A percentile compares a stretch with the other conserved stretches of the same genome.
Conservation (phyloP, 2,329 filamentous ascomycete species). For the Stromatinia cepivora region DNA sequence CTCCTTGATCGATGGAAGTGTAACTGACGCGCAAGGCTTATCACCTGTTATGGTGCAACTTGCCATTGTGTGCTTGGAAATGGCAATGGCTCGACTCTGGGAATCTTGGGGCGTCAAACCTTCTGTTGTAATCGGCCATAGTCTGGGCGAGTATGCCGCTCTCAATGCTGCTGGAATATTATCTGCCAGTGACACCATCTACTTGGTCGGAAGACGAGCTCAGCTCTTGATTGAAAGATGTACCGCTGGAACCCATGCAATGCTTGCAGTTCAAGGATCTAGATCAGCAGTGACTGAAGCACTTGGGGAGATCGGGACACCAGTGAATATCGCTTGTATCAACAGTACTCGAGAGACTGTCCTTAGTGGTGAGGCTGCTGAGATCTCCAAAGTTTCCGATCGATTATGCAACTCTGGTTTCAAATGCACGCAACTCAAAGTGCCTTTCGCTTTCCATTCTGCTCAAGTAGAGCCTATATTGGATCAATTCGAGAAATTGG, state of each 20-base stretch:
- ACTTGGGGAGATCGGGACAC: slow-evolving; percentile 5
- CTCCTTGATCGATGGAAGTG: slow-evolving; percentile 18
- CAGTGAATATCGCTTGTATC: slow-evolving; percentile 23
- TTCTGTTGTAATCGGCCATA: slow-evolving; percentile 51
- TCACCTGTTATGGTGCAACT: slow-evolving; percentile 23
- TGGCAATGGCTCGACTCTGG: slow-evolving; percentile 22
- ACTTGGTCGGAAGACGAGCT: slow-evolving; percentile 67
- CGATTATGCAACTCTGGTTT: slow-evolving; percentile 47
- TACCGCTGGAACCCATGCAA: slow-evolving; percentile 64
- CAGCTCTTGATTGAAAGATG: slow-evolving; percentile 64
- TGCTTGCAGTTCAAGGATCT: slow-evolving; percentile 60
- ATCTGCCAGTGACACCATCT: slow-evolving; percentile 68
- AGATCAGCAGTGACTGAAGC: slow-evolving; percentile 36
- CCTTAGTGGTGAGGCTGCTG: slow-evolving; percentile 46
- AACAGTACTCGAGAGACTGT: slow-evolving; percentile 23
- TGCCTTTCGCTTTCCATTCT: slow-evolving; percentile 67
- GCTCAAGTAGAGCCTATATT: slow-evolving; percentile 63
- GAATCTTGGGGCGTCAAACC: slow-evolving; percentile 23
- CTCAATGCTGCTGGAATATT: slow-evolving; percentile 69
- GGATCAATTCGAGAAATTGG: slow-evolving; percentile 56
- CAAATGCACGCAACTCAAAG: slow-evolving; percentile 57
- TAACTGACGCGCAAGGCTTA: slow-evolving; percentile 13
- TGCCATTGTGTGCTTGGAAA: slow-evolving; percentile 22
- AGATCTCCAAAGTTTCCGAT: slow-evolving; percentile 42
- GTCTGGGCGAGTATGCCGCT: slow-evolving; percentile 56